These are phyloP conservation scores for Actinomortierella ambigua DNA, from an alignment of 371 early-diverging fungal genomes.

Conservation along the genomic window DNA sequence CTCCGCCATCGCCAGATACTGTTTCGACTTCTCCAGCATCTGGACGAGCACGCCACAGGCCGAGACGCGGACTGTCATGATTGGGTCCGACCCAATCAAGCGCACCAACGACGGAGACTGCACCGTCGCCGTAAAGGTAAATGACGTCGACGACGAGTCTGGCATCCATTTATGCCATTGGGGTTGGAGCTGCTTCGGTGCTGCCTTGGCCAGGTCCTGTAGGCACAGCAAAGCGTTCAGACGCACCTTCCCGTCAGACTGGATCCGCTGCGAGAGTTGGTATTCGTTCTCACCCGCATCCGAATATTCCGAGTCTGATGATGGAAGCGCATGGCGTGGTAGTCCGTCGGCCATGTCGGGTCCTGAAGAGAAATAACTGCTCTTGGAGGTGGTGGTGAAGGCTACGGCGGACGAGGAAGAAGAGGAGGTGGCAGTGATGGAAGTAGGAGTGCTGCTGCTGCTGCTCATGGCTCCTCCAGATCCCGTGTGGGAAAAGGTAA, in stretches of 20 bases:
- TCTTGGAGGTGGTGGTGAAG: too few species aligned
- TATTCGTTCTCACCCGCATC: slow-evolving; percentile 32
- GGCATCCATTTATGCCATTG: slow-evolving; percentile 43
- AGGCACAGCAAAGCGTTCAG: slow-evolving; percentile 38
- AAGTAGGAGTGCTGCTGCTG: too few species aligned
- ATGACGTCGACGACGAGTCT: slow-evolving; percentile 15
- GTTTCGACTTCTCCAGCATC: slow-evolving; percentile 37
- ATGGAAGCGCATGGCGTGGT: slow-evolving; percentile 9
- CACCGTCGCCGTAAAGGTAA: slow-evolving; percentile 8
- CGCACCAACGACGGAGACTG: slow-evolving; percentile 28
- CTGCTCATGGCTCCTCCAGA: too few species aligned
- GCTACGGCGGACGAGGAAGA: too few species aligned
- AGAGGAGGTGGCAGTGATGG: too few species aligned
- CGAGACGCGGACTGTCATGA: slow-evolving; percentile 25
- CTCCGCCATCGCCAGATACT: slow-evolving; percentile 45
- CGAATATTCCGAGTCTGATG: slow-evolving; percentile 43
- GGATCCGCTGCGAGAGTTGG: slow-evolving; percentile 19
- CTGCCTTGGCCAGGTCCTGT: slow-evolving; percentile 24
- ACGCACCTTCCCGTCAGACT: slow-evolving; percentile 44
- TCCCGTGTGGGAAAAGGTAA: not conserved
- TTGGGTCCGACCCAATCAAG: slow-evolving; percentile 31
- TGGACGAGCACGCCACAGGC: slow-evolving; percentile 32
- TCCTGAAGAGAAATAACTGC: too few species aligned
- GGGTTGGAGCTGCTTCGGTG: slow-evolving; percentile 39
- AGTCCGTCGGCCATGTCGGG: too few species aligned